Percentiles rank a stretch among this genome's conserved stretches.
phyloP scores from a whole-genome alignment of 2,329 filamentous ascomycete species.

The Elsinoe necatrix region DNA sequence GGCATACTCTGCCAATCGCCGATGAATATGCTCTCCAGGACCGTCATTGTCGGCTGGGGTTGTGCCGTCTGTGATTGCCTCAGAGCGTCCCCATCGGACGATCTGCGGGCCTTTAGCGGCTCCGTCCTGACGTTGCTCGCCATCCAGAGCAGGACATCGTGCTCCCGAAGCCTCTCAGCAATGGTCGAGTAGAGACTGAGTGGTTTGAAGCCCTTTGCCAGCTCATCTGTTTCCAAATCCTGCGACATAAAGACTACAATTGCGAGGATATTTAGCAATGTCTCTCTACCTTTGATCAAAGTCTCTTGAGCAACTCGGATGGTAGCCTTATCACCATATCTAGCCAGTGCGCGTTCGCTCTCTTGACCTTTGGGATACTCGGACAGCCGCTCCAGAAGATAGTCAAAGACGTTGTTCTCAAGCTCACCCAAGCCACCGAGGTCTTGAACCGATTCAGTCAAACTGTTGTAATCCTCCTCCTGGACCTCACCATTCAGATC shows the following conservation, averaged over 20 bases:
- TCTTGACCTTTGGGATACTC: conserved; percentile 32
- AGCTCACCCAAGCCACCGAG: conserved; percentile 46
- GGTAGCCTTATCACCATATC: conserved; percentile 67
- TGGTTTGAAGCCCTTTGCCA: conserved; percentile 56
- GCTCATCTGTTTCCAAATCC: conserved; percentile 65
- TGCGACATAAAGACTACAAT: conserved; percentile 80
- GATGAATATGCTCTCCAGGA: conserved; percentile 35
- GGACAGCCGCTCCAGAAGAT: conserved; percentile 42
- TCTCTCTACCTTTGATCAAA: conserved; percentile 60
- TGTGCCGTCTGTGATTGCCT: conserved; percentile 11
- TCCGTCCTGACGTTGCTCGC: conserved; percentile 38
- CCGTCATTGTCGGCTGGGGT: conserved; percentile 23
- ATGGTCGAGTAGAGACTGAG: conserved; percentile 58
- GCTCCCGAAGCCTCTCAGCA: conserved; percentile 60
- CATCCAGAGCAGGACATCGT: conserved; percentile 67
- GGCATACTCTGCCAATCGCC: conserved; percentile 32
- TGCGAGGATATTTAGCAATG: conserved; percentile 74
- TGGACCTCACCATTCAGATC: conserved; percentile 71
- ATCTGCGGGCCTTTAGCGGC: conserved; percentile 30
- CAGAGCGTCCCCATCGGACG: background rate
- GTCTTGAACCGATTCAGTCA: conserved; percentile 62
- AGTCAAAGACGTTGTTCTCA: conserved; percentile 45
- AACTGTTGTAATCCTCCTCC: conserved; percentile 66
- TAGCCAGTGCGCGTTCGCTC: conserved; percentile 48
- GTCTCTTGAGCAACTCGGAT: conserved; percentile 73